Percentiles rank a stretch among this genome's conserved stretches.
Conservation (phyloP, 2,329 filamentous ascomycete genomes). For the Clarireedia sp. region DNA sequence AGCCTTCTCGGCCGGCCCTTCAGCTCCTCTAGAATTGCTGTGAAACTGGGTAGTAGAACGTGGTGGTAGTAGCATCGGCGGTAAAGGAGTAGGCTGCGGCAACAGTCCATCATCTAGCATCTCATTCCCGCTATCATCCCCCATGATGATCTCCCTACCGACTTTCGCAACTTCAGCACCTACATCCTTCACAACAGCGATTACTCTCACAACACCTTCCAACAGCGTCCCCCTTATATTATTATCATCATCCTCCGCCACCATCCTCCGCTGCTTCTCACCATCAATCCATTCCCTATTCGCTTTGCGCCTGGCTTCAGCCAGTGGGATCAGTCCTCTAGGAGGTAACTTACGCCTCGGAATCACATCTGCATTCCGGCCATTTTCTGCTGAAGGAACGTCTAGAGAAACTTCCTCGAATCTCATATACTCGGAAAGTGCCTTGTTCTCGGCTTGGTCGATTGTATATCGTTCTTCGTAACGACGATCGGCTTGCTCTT, state of each 20-base stretch:
- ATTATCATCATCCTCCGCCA: background rate
- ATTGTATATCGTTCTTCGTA: background rate
- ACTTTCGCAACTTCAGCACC: background rate
- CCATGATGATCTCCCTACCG: background rate
- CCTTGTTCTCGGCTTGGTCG: background rate
- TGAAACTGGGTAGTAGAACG: too few relatives aligned
- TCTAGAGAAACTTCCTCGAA: too few relatives aligned
- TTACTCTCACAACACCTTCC: background rate
- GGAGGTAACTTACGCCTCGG: background rate
- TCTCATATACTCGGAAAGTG: background rate
- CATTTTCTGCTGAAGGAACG: background rate
- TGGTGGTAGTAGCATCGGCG: too few relatives aligned
- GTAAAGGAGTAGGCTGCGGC: too few relatives aligned
- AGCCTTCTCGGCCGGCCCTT: too few relatives aligned
- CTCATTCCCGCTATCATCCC: background rate
- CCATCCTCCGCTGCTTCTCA: background rate
- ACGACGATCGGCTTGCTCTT: slow-evolving; percentile 1
- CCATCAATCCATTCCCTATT: background rate
- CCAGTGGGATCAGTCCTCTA: background rate
- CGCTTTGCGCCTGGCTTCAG: background rate
- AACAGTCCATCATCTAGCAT: too few relatives aligned
- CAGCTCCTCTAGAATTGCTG: too few relatives aligned
- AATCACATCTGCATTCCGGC: background rate
- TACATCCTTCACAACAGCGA: background rate
- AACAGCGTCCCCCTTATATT: background rate